These are phyloP conservation scores for Juglanconis sp. DNA, from an alignment of 2,329 filamentous ascomycete species.

Conservation along the genomic window DNA sequence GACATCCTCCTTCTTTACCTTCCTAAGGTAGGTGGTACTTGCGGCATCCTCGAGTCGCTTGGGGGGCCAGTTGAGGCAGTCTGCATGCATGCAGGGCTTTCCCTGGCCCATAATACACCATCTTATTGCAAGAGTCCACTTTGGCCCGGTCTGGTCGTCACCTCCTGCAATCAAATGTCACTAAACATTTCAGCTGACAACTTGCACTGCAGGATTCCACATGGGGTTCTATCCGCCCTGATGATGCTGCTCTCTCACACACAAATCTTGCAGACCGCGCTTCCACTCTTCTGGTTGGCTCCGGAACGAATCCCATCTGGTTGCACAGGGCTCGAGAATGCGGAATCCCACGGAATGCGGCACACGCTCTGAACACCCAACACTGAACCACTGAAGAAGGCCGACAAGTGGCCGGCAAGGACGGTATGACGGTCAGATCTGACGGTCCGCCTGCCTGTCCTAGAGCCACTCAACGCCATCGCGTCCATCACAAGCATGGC, in stretches of 20 bases:
- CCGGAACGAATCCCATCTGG: background rate
- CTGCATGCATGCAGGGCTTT: background rate
- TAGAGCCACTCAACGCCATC: no score
- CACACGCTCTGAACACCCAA: background rate
- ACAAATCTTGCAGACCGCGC: background rate
- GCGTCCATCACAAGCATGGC: background rate
- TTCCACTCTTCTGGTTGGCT: background rate
- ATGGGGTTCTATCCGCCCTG: constrained; percentile 6
- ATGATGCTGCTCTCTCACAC: background rate
- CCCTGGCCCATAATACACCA: background rate
- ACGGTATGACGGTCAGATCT: no score
- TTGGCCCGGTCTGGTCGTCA: constrained; percentile 3
- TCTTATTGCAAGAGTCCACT: background rate
- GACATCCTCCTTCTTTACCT: background rate
- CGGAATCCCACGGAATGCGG: background rate
- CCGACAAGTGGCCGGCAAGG: no score
- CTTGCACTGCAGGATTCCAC: constrained; percentile 16
- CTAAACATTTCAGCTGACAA: constrained; percentile 18
- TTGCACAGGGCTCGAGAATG: constrained; percentile 4
- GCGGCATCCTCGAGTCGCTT: no score
- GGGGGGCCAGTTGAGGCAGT: background rate
- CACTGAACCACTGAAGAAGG: no score
- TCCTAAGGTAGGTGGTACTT: no score
- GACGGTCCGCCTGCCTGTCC: no score
- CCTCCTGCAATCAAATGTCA: constrained; percentile 14